Conservation (phyloP, 2,329 filamentous ascomycete species). For the Furcasterigmium furcatum region DNA sequence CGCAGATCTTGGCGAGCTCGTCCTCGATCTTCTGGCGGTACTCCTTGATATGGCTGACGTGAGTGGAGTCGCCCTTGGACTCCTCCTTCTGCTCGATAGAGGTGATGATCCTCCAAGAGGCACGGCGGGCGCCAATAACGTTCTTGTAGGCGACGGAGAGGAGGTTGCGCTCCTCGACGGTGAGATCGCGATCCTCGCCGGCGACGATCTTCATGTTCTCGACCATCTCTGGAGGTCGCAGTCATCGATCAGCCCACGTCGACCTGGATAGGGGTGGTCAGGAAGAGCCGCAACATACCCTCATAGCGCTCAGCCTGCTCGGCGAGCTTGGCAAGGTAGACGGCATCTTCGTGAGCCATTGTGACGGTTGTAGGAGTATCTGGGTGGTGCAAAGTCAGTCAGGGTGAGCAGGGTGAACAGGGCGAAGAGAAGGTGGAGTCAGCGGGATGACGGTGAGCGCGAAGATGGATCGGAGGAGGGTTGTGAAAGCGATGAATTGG, state of each 20-base stretch:
- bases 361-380: conserved; percentile 43
- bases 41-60: conserved; percentile 89
- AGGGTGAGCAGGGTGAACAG: no score
- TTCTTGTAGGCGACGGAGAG: conserved; percentile 99
- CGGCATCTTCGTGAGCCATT: conserved; percentile 99
- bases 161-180: conserved; percentile 97
- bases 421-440: not conserved
- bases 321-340: conserved; percentile 99
- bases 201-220: conserved; percentile 99
- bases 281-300: conserved; percentile 59
- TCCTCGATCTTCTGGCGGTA: conserved; percentile 98
- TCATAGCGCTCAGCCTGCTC: conserved; percentile 99
- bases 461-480: no score
- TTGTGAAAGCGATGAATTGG: no score
- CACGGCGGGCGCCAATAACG: conserved; percentile 95
- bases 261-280: not conserved
- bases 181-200: conserved; percentile 77
- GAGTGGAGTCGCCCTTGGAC: conserved; percentile 95
- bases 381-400: not conserved
- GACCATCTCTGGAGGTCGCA: conserved; percentile 71
- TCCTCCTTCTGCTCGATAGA: conserved; percentile 99
- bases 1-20: conserved; percentile 96
- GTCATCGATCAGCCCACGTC: conserved; percentile 6
- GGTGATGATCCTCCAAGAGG: conserved; percentile 98
- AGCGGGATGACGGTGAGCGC: conserved; percentile 11